Conservation (phyloP, 176 grass and related monocot species). For the Saccharum spontaneum region DNA sequence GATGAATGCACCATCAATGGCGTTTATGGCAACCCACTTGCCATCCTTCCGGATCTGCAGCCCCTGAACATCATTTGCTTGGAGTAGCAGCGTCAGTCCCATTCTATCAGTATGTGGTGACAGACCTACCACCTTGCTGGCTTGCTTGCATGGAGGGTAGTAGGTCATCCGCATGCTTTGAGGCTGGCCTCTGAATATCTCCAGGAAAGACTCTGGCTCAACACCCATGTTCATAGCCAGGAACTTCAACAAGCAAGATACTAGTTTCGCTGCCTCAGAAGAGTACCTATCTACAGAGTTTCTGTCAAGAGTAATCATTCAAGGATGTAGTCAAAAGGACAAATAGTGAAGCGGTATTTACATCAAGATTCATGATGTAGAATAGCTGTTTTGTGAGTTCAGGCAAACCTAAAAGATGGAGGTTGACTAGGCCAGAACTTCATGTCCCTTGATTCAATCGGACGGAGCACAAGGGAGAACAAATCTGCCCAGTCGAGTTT, state of each 20-base stretch:
- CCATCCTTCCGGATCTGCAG: slow-evolving; percentile 45
- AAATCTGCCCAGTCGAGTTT: slow-evolving; percentile 52
- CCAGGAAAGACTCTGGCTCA: slow-evolving; percentile 21
- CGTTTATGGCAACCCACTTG: slow-evolving; percentile 35
- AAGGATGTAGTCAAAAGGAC: not conserved
- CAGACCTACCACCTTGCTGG: slow-evolving; percentile 42
- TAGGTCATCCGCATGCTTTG: slow-evolving; percentile 54
- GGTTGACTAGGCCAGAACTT: slow-evolving; percentile 36
- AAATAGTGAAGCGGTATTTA: not conserved
- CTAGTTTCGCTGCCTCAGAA: not conserved
- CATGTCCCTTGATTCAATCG: slow-evolving; percentile 9
- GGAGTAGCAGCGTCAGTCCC: slow-evolving; percentile 29
- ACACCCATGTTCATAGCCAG: slow-evolving; percentile 47
- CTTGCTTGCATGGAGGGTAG: slow-evolving; percentile 48
- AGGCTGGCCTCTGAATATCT: slow-evolving; percentile 8
- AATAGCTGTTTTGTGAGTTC: not conserved
- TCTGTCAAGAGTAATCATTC: not conserved
- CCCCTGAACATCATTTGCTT: slow-evolving; percentile 40
- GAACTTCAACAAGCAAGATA: slow-evolving; percentile 27
- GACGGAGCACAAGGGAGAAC: slow-evolving; percentile 16
- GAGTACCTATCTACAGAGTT: not conserved
- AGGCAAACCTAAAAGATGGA: slow-evolving; percentile 7
- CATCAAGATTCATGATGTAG: not conserved
- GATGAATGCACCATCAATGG: slow-evolving; percentile 32
- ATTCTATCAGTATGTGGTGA: slow-evolving; percentile 49